Conservation (phyloP, 768 basidiomycete species). For the Hygrocybe coccinea region DNA sequence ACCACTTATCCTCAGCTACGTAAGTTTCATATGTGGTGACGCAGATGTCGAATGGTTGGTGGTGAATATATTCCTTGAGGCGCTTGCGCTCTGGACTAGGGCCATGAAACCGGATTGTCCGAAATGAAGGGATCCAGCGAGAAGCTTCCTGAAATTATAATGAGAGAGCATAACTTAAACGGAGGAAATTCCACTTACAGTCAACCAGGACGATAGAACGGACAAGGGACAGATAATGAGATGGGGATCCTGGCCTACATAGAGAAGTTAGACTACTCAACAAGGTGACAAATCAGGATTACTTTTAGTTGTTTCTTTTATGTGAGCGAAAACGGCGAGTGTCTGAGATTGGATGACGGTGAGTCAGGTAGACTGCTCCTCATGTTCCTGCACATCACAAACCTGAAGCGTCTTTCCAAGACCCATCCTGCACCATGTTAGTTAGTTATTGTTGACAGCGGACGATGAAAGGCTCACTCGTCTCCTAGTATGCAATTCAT, state of each 20-base stretch:
- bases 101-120: conserved; percentile 59
- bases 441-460: neutral
- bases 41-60: conserved; percentile 47
- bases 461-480: conserved; percentile 38
- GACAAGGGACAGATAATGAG: conserved; percentile 72
- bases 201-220: conserved; percentile 56
- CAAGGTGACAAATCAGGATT: neutral
- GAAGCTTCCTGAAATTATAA: conserved; percentile 38
- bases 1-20: conserved; percentile 52
- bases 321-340: conserved; percentile 61
- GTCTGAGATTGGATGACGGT: conserved; percentile 30
- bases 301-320: conserved; percentile 50
- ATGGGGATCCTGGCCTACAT: conserved; percentile 50
- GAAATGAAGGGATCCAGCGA: conserved; percentile 51
- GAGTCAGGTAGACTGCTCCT: neutral
- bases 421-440: conserved; percentile 43
- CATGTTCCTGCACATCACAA: neutral
- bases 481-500: conserved; percentile 73
- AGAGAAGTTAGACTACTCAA: neutral
- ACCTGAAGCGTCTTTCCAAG: conserved; percentile 64
- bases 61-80: conserved; percentile 42
- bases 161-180: neutral
- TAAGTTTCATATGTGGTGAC: conserved; percentile 69
- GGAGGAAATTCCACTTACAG: conserved; percentile 28
- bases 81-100: conserved; percentile 48